Evolutionary conservation across 306 rosid genomes (phyloP), one percentile per base, ranked within the genome.

Genomic region (Senna siamea): DNA sequence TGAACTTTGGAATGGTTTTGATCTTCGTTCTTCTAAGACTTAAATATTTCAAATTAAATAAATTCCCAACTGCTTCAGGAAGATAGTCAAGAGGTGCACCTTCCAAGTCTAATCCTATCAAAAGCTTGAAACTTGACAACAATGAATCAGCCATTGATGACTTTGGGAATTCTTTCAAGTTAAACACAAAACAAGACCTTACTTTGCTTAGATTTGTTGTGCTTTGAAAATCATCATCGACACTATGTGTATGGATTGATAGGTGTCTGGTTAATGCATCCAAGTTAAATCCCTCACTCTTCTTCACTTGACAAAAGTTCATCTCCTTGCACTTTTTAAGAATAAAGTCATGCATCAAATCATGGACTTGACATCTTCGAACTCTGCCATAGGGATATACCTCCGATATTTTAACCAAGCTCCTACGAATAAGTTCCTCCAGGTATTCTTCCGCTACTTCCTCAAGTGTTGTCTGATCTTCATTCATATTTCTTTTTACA

Each of bases 31-130:
- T 43, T 50, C 8, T 81, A 12, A 76, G 44, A 4, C 43, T 81
- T 18, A 76, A 76, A 46, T 66, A 70, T 28, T 28, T 76, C 51
- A 81, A 28, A 26, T 56, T 52, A 12, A 64, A 55, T 10, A 47
- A 65, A 9, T 23, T 0, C 0, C 55, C 38, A 34, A 70, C 6
- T 1, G 66, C 53, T 20, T 26, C 1, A 1, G 71, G 81, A 14
- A 76, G 41, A 5, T 6, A 5, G 10, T 10, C 18, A 26, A 80
- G 7, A 0, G 66, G 57, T 6, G 60, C 40, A 62, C 20, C 26
- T 55, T 75, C 54, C 1, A 80, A 30, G 32, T 75, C 77, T 10
- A 80, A 14, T 6, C 40, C 51, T 14, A 17, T 37, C n/a, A 80
- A 43, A 1, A 70, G 12, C 46, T 70, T 55, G 35, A 65, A 80